Conservation (phyloP, 129 eudicot species). For the Escallonia rubra region DNA sequence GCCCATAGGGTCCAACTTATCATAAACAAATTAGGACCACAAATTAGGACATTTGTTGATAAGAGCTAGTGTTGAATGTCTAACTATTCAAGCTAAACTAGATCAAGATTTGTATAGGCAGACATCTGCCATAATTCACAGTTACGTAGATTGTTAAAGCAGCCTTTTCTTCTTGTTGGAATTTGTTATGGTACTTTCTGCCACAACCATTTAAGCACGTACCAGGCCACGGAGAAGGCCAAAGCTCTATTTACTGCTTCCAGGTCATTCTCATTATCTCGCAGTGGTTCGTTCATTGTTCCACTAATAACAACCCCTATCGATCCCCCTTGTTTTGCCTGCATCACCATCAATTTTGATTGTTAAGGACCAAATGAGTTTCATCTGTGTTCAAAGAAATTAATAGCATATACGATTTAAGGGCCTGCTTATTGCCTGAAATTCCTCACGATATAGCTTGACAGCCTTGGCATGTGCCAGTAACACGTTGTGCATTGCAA, state of each 20-base stretch:
- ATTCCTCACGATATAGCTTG: constrained; percentile 49
- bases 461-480: constrained; percentile 76
- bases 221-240: constrained; percentile 66
- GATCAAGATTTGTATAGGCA: too few species aligned
- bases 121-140: too few species aligned
- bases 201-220: constrained; percentile 2
- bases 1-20: too few species aligned
- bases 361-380: background rate
- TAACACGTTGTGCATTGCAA: constrained; percentile 58
- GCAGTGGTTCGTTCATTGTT: constrained; percentile 49
- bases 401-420: too few species aligned
- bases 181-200: too few species aligned
- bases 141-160: too few species aligned
- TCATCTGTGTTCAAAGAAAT: background rate
- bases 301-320: constrained; percentile 36
- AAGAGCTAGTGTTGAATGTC: too few species aligned
- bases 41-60: too few species aligned
- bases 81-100: too few species aligned
- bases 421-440: constrained; percentile 35
- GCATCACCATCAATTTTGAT: constrained; percentile 12
- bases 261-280: constrained; percentile 31
- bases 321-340: constrained; percentile 52
- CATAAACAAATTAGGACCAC: too few species aligned
- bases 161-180: too few species aligned
- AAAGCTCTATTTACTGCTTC: constrained; percentile 60